Evolutionary conservation across 495 filamentous ascomycete genomes (phyloP).

Genomic region (Penicillium canariense): DNA sequence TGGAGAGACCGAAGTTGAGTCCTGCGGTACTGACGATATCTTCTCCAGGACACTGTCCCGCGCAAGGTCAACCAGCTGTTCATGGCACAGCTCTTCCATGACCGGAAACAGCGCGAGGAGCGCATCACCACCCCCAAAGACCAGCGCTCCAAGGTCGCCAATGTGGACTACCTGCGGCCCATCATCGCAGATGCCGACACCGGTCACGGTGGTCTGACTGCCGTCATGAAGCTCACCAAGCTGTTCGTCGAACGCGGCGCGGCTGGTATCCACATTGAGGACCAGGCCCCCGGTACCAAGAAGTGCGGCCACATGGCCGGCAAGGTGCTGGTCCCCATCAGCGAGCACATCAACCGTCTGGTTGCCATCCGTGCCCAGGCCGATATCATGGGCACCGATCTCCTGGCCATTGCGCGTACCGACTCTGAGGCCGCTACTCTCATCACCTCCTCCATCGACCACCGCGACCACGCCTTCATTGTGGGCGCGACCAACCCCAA

Average conservation of each 20-base stretch:
- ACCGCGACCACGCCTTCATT: constrained; percentile 92
- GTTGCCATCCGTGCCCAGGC: constrained; percentile 96
- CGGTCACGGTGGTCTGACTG: constrained; percentile 93
- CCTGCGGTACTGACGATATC: constrained; percentile 1
- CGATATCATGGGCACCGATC: constrained; percentile 94
- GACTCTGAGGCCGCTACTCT: constrained; percentile 97
- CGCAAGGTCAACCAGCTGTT: constrained; percentile 97
- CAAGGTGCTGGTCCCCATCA: constrained; percentile 95
- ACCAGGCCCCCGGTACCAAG: constrained; percentile 97
- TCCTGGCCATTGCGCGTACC: constrained; percentile 87
- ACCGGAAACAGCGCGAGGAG: constrained; percentile 97
- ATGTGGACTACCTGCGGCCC: constrained; percentile 90
- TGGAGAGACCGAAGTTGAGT: neutral
- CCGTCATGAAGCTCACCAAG: constrained; percentile 98
- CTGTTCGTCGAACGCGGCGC: constrained; percentile 96
- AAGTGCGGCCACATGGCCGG: constrained; percentile 99
- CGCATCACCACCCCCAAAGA: constrained; percentile 75
- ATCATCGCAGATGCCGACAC: constrained; percentile 98
- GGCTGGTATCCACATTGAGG: constrained; percentile 97
- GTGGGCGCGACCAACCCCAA: constrained; percentile 82
- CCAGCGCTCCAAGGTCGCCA: constrained; percentile 70
- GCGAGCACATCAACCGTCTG: constrained; percentile 96
- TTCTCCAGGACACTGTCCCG: constrained; percentile 81
- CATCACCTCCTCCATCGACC: constrained; percentile 94
- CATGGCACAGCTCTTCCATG: constrained; percentile 98